phyloP scores from a whole-genome alignment of 2,329 filamentous ascomycete species.

The Cytospora paraplurivora region DNA sequence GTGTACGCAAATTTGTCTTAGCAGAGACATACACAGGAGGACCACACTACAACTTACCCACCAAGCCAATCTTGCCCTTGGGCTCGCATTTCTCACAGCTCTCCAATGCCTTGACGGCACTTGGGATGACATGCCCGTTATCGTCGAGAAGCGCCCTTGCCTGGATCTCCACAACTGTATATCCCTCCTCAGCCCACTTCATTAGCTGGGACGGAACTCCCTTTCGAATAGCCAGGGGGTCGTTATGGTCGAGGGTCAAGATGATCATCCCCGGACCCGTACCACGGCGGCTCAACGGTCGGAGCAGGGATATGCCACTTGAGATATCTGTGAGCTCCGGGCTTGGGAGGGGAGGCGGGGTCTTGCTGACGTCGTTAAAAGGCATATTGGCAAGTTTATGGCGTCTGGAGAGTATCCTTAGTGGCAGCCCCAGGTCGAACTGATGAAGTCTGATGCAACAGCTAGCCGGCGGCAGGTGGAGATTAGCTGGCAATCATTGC shows the following conservation, averaged over 20 bases:
- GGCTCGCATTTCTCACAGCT: conserved; percentile 26
- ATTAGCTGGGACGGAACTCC: conserved; percentile 24
- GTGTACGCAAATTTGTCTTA: not conserved
- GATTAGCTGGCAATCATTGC: not conserved
- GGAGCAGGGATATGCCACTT: conserved; percentile 23
- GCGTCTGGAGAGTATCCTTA: not conserved
- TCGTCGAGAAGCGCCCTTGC: conserved; percentile 10
- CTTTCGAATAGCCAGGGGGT: conserved; percentile 18
- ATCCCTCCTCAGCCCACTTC: conserved; percentile 30
- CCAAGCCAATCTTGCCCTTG: conserved; percentile 26
- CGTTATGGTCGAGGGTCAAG: conserved; percentile 27
- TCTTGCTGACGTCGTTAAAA: conserved; percentile 28
- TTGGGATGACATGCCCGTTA: conserved; percentile 1
- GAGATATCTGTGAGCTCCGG: conserved; percentile 20
- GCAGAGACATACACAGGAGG: not conserved
- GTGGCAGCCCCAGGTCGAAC: not conserved
- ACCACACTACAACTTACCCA: conserved; percentile 11
- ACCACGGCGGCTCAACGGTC: conserved; percentile 35
- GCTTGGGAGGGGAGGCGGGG: conserved; percentile 23
- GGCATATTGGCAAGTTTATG: conserved; percentile 1
- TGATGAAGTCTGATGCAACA: not conserved
- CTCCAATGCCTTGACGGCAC: conserved; percentile 17
- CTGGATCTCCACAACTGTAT: conserved; percentile 28
- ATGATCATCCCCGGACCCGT: conserved; percentile 35
- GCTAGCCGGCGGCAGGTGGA: not conserved